Conservation (phyloP, 1,284 basidiomycete genomes). For the Ceratobasidium sp. region DNA sequence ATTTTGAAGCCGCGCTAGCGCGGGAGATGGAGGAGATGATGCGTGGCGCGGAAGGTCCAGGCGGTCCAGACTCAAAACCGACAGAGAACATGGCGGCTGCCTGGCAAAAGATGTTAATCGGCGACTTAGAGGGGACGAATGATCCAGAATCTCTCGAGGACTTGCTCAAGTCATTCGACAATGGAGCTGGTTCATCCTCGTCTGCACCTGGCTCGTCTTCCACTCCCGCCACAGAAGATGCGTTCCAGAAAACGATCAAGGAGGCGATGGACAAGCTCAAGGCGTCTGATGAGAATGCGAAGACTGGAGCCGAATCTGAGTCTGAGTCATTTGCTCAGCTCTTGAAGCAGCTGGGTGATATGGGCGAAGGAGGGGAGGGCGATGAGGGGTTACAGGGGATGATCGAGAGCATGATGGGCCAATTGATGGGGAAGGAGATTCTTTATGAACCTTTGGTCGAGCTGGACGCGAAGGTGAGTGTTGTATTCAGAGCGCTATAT, state of each 20-base stretch:
- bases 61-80: constrained; percentile 53
- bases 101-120: constrained; percentile 81
- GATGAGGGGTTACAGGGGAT: constrained; percentile 79
- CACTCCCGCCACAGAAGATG: constrained; percentile 24
- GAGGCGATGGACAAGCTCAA: constrained; percentile 86
- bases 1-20: constrained; percentile 81
- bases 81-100: constrained; percentile 70
- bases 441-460: constrained; percentile 94
- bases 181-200: constrained; percentile 43
- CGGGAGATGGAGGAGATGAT: constrained; percentile 89
- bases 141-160: constrained; percentile 47
- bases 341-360: constrained; percentile 61
- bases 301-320: constrained; percentile 55
- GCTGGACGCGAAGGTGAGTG: constrained; percentile 80
- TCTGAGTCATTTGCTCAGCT: constrained; percentile 65
- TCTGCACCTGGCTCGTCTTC: constrained; percentile 51
- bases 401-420: constrained; percentile 92
- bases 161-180: constrained; percentile 11
- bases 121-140: constrained; percentile 71
- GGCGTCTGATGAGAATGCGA: constrained; percentile 73
- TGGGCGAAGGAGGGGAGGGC: constrained; percentile 60
- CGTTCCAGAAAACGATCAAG: constrained; percentile 82
- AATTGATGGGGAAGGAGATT: constrained; percentile 94
- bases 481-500: neutral
- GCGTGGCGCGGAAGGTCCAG: constrained; percentile 59